Evolutionary conservation across 1,284 basidiomycete genomes (phyloP), one percentile per base, ranked within the genome.

Genomic region (Vanrija sp.): DNA sequence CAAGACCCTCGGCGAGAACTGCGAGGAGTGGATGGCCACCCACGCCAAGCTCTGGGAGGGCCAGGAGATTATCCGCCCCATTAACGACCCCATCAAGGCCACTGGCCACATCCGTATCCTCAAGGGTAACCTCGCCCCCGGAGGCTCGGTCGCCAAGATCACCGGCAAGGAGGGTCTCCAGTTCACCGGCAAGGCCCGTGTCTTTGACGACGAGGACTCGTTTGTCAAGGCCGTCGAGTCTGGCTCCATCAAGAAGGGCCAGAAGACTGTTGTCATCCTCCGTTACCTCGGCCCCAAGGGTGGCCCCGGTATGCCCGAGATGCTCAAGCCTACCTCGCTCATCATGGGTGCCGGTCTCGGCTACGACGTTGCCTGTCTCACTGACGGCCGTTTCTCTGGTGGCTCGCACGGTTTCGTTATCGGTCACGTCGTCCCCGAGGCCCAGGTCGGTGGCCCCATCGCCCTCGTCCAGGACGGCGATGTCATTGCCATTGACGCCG

Each of bases 251-350:
- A 91, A 85, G 67, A 79, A 85, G 27, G 92, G 92, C 0, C 77
- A 79, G 61, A 80, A 80, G 75, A 89, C 82, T 60, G 85, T 95
- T 27, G 82, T 96, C 55, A 87, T 98, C 45, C 86, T 98, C 77
- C 82, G 94, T 59, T 98, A 98, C 75, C 89, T 95, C 73, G 94
- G 94, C 20, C 94, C 94, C 4, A 95, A 93, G 76, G 93, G 94
- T 52, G 94, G 87, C 25, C 94, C 93, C 19, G 69, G 68, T 45
- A 98, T 98, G 95, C 95, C 95, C 16, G 95, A 98, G 69, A 82
- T 83, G 80, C 73, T 83, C 54, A 77, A 77, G 60, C 91, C 90
- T 7, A 96, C 92, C n/a, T 86, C 83, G 56, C 85, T 90, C 44
- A 83, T 97, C 61, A 89, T 93, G 78, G 95, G 95, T 31, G 94